Base-by-base conservation (phyloP, 176 grass and related monocot genomes). In the Avena sativa region DNA sequence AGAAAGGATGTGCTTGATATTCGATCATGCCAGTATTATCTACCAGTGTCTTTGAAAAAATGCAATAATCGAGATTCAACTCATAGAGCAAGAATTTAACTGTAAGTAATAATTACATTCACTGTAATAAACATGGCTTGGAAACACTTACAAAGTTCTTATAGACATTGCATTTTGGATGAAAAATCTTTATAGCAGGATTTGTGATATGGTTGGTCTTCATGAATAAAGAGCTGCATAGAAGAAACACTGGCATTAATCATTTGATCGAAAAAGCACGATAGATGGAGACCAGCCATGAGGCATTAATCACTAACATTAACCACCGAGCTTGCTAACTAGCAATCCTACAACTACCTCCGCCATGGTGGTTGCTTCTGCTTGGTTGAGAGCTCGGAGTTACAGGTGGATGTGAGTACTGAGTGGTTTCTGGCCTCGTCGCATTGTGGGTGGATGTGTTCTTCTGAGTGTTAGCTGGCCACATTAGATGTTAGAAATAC, bases 91-190 rank as follows among this genome's bases (percentile, higher is more conserved):
- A 63, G 6, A 72, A 66, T 23, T 79, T 75, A 86, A 84, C 47
- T 44, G 1, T 65, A 81, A 81, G 15, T 72, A 47, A 47, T 9
- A 47, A 2, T 9, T 71, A 8, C 59, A 80, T 76, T 73, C 56
- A 40, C 46, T 67, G 65, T 19, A 65, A 40, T 36, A 76, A 46
- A 74, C 57, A 80, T 84, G 48, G 52, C 72, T 57, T 40, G 48
- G 15, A 47, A 9, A 49, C 38, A 87, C 95, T 91, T 86, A 97
- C 95, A 86, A 94, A 97, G 49, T 91, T 86, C 44, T 92, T 77
- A 84, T 92, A 94, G 36, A 97, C 95, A 89, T 97, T 92, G 3
- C 95, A 97, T 89, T 94, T 97, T 87, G 95, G 95, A 89, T 94
- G 92, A 57, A 89, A 97, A 86, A 14, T 94, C 92, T 58, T 88